These are phyloP conservation scores for Gracilaria gracilis DNA, from an alignment of 23 red algal genomes.

Conservation along the genomic window DNA sequence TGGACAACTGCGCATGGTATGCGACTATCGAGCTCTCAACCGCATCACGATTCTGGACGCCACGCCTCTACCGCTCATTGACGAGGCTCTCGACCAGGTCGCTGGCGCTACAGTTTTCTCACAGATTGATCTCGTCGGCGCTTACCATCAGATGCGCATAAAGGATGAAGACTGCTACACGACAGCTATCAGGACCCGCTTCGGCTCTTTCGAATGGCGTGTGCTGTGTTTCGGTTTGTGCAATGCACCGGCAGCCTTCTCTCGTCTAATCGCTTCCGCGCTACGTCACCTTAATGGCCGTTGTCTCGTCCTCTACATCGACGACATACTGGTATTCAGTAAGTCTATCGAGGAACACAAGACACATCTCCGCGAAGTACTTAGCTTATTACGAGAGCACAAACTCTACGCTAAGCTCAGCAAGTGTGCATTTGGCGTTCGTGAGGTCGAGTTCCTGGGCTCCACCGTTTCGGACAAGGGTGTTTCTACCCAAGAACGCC, in stretches of 20 bases:
- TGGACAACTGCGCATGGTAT: conserved; percentile 19
- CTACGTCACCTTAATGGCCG: not conserved
- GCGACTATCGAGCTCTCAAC: conserved; percentile 20
- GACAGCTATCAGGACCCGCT: not conserved
- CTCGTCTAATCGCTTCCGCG: not conserved
- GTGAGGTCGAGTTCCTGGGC: not conserved
- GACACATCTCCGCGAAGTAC: not conserved
- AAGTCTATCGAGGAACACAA: not conserved
- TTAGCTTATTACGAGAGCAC: not conserved
- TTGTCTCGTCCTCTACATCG: not conserved
- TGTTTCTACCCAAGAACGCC: not conserved
- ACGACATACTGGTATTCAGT: not conserved
- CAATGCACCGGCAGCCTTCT: not conserved
- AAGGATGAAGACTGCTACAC: not conserved
- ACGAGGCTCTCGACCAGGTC: not conserved
- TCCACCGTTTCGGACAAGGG: not conserved
- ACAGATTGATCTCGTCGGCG: not conserved
- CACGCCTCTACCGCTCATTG: not conserved
- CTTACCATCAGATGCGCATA: not conserved
- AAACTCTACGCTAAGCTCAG: not conserved
- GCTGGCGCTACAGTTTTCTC: conserved; percentile 20
- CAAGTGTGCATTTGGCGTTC: not conserved
- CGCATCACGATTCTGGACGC: conserved; percentile 30
- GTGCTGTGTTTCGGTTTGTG: not conserved
- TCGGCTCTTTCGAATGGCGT: not conserved